These are phyloP conservation scores for Tricholoma flavovirens DNA, from an alignment of 768 basidiomycete species.

Conservation along the genomic window DNA sequence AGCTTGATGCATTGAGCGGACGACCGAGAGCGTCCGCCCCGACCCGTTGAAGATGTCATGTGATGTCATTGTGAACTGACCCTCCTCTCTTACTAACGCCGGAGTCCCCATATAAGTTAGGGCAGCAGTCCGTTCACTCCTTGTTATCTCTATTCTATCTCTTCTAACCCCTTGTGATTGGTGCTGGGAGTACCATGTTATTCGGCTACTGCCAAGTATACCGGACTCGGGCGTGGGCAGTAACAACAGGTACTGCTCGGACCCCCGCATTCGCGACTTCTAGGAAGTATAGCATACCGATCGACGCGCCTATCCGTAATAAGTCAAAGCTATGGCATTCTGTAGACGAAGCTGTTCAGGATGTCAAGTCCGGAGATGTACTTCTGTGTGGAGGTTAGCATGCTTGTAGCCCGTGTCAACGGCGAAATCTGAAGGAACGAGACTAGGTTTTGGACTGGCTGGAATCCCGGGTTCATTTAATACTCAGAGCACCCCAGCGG, in stretches of 20 bases:
- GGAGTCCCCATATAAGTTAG: no score
- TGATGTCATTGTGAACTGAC: no score
- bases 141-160: not conserved
- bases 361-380: conserved; percentile 73
- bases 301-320: conserved; percentile 25
- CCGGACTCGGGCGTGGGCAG: conserved; percentile 16
- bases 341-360: conserved; percentile 77
- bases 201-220: conserved; percentile 15
- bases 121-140: no score
- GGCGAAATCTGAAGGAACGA: not conserved
- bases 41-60: not conserved
- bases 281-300: conserved; percentile 30
- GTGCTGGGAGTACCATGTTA: conserved; percentile 5
- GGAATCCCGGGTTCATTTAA: conserved; percentile 71
- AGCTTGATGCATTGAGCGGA: not conserved
- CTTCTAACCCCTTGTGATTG: not conserved
- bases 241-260: conserved; percentile 14
- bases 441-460: conserved; percentile 78
- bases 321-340: conserved; percentile 74
- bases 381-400: conserved; percentile 76
- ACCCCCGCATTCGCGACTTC: conserved; percentile 14
- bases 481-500: not conserved
- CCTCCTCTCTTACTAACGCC: no score
- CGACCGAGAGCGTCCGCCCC: not conserved
- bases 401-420: not conserved